phyloP scores from a whole-genome alignment of 352 stramenopile species.

The Stramenopiles sp. region DNA sequence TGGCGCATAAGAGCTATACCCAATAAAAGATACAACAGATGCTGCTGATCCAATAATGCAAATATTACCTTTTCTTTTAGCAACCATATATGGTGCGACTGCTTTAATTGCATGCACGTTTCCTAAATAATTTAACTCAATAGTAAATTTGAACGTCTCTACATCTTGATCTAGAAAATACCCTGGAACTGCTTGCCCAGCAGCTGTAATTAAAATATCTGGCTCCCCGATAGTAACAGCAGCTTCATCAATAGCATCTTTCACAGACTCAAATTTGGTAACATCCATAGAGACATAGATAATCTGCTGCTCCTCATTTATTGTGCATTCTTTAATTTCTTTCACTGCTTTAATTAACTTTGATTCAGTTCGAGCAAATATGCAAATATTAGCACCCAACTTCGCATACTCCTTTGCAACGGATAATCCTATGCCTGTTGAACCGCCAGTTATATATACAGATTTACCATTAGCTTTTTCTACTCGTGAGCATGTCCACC shows the following conservation, averaged over 20 bases:
- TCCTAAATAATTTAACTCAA: conserved; percentile 39
- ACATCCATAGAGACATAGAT: no score
- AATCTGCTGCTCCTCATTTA: no score
- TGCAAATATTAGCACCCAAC: no score
- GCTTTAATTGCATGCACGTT: conserved; percentile 36
- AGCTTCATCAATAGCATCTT: conserved; percentile 27
- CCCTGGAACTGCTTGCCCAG: conserved; percentile 20
- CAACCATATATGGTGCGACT: conserved; percentile 36
- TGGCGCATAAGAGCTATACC: conserved; percentile 58
- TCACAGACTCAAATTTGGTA: conserved; percentile 25
- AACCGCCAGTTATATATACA: no score
- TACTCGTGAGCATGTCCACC: no score
- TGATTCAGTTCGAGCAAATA: no score
- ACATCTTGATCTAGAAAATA: conserved; percentile 48
- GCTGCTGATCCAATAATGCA: conserved; percentile 35
- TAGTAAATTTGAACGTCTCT: conserved; percentile 26
- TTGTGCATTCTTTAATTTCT: no score
- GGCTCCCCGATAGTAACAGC: conserved; percentile 35
- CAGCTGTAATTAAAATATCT: conserved; percentile 40
- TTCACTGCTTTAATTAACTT: no score
- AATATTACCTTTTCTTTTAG: conserved; percentile 25
- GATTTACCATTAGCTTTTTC: no score
- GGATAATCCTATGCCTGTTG: no score
- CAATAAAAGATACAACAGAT: conserved; percentile 39
- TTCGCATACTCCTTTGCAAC: no score